These are phyloP conservation scores for Neurospora sp. DNA, from an alignment of 495 filamentous ascomycete genomes.

Conservation along the genomic window DNA sequence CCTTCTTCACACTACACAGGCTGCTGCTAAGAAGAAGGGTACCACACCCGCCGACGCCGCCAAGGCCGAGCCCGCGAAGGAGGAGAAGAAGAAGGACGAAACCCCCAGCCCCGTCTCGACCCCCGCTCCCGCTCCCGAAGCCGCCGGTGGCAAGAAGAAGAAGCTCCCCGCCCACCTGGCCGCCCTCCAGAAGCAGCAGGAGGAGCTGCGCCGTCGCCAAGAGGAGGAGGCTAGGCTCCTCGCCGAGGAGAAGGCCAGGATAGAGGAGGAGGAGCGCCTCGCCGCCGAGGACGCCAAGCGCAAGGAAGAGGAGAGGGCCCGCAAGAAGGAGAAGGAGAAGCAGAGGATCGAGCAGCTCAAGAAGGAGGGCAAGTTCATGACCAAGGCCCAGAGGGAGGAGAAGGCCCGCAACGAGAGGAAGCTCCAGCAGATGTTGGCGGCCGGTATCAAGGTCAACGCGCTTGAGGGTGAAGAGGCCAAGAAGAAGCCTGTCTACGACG, in stretches of 20 bases:
- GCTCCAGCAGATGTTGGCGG: constrained; percentile 87
- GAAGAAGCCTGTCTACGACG: constrained; percentile 62
- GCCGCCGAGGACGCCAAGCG: constrained; percentile 50
- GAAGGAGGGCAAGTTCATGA: constrained; percentile 89
- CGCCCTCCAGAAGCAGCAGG: constrained; percentile 86
- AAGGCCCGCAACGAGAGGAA: constrained; percentile 75
- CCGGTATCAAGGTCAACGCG: constrained; percentile 73
- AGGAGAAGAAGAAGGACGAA: constrained; percentile 38
- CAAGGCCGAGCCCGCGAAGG: constrained; percentile 38
- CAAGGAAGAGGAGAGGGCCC: constrained; percentile 42
- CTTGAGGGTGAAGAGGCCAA: constrained; percentile 48
- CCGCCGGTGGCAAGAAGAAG: constrained; percentile 63
- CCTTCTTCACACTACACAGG: constrained; percentile 25
- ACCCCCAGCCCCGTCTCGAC: constrained; percentile 16
- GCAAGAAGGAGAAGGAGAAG: constrained; percentile 91
- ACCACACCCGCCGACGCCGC: constrained; percentile 37
- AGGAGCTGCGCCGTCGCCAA: constrained; percentile 58
- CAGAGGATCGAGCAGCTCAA: constrained; percentile 92
- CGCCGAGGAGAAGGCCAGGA: constrained; percentile 65
- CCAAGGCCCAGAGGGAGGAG: constrained; percentile 85
- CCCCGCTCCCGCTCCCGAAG: constrained; percentile 31
- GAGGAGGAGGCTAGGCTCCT: constrained; percentile 60
- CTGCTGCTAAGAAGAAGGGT: constrained; percentile 60
- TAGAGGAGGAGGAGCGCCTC: constrained; percentile 56
- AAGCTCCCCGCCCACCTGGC: constrained; percentile 75